Evolutionary conservation across 306 rosid genomes (phyloP), one percentile per base, ranked within the genome.

Genomic region (Hippophae tibetana): DNA sequence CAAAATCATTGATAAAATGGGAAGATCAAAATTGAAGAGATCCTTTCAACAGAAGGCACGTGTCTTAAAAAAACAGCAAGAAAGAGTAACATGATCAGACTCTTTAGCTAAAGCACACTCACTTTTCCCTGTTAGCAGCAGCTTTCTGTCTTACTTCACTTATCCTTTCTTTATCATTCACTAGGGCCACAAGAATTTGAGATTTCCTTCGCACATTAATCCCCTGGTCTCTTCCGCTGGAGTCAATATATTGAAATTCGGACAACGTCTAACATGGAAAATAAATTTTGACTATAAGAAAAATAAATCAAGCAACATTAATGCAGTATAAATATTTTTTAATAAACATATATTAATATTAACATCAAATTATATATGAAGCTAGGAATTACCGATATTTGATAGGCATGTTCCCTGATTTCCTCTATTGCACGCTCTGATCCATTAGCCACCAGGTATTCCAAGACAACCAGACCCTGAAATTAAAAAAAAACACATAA

Each of bases 391-490:
- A 93, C 99, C 18, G 95, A 89, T 78, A 93, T 86, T 82, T 93
- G 99, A 84, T 93, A 86, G 7, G 84, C 83, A 77, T 93, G 97
- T 77, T 93, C 99, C 73, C 80, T 84, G 75, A 89, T 86, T 69
- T 93, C 99, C 42, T 93, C 99, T 66, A 93, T 82, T 74, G 88
- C 90, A 52, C 94, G 88, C 71, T 93, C 99, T 13, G 97, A 88
- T 41, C 99, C 99, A 69, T 93, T 76, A 61, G 84, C 99, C 57
- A 93, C 99, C 80, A 93, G 72, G 77, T 88, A 93, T 60, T 93
- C 99, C 77, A 93, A 76, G 52, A 93, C 87, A 13, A 88, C 84
- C 87, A 93, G 86, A 64, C 84, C 95, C 99, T 93, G 82, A 48
- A 12, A 67, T 48, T 48, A 70, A 66, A 63, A 57, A 27, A 25